Conservation (phyloP, 768 basidiomycete species). For the Candolleomyces efflorescens region DNA sequence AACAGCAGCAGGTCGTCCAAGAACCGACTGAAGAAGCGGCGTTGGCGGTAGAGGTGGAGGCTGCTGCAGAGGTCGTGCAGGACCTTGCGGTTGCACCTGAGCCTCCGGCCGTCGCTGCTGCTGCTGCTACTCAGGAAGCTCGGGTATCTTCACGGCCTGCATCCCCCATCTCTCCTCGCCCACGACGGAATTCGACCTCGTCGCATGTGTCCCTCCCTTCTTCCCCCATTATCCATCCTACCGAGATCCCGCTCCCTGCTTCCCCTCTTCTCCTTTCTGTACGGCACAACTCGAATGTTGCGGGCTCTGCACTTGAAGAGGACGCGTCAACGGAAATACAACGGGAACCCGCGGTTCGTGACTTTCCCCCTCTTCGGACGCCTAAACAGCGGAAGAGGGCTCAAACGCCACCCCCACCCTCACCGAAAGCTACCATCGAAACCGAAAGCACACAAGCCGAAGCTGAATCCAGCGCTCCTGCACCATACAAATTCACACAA, state of each 20-base stretch:
- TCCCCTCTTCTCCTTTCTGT: background rate
- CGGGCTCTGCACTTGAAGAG: background rate
- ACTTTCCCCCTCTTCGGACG: no score
- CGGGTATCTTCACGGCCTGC: background rate
- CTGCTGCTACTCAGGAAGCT: background rate
- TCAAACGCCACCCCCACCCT: constrained; percentile 10
- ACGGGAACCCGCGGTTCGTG: no score
- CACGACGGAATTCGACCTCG: constrained; percentile 12
- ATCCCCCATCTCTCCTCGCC: constrained; percentile 3
- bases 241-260: constrained; percentile 1
- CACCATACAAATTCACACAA: background rate
- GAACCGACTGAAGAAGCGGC: background rate
- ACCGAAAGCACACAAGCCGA: no score
- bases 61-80: background rate
- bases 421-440: constrained; percentile 3
- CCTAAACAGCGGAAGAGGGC: no score
- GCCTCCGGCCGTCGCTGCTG: background rate
- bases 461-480: no score
- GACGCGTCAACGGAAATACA: no score
- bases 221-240: background rate
- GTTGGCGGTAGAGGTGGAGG: background rate
- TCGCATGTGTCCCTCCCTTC: constrained; percentile 4
- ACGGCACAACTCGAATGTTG: constrained; percentile 7
- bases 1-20: background rate
- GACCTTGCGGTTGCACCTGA: background rate